These are phyloP conservation scores for Halteria grandinella DNA, from an alignment of 73 alveolate species.

Conservation along the genomic window DNA sequence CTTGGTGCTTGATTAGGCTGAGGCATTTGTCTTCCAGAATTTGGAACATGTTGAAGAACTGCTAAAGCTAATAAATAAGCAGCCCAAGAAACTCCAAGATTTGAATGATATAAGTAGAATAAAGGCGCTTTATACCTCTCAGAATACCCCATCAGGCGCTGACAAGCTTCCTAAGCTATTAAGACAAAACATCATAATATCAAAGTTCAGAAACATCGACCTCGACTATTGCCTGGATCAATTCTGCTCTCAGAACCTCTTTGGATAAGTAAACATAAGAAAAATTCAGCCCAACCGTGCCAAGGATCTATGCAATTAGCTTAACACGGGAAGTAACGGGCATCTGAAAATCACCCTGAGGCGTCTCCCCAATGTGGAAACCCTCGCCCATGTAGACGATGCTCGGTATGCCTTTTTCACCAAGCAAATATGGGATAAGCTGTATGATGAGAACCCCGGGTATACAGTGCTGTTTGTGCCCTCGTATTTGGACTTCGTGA, in stretches of 20 bases:
- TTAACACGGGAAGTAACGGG: too few species aligned
- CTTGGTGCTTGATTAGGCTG: constrained; percentile 81
- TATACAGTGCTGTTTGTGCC: constrained; percentile 81
- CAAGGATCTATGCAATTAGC: constrained; percentile 59
- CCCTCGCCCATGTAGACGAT: constrained; percentile 77
- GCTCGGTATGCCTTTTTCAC: constrained; percentile 84
- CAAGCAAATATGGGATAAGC: constrained; percentile 79
- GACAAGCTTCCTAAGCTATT: constrained; percentile 57
- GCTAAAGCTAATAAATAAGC: constrained; percentile 71
- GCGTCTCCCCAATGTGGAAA: constrained; percentile 73
- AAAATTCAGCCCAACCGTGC: constrained; percentile 69
- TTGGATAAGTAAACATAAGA: constrained; percentile 66
- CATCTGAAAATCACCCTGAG: constrained; percentile 59
- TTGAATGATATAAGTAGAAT: constrained; percentile 83
- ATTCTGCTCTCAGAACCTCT: constrained; percentile 59
- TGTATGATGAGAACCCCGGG: constrained; percentile 76
- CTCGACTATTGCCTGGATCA: constrained; percentile 66
- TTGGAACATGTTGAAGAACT: constrained; percentile 89
- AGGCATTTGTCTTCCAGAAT: constrained; percentile 83
- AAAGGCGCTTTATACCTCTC: constrained; percentile 58
- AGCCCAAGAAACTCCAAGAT: constrained; percentile 79
- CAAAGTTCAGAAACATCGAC: constrained; percentile 80
- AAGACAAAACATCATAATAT: constrained; percentile 76
- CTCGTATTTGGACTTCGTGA: constrained; percentile 82
- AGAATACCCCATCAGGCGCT: too few species aligned